These are phyloP conservation scores for Calonectria multiphialidica DNA, from an alignment of 2,329 filamentous ascomycete genomes.

Conservation along the genomic window DNA sequence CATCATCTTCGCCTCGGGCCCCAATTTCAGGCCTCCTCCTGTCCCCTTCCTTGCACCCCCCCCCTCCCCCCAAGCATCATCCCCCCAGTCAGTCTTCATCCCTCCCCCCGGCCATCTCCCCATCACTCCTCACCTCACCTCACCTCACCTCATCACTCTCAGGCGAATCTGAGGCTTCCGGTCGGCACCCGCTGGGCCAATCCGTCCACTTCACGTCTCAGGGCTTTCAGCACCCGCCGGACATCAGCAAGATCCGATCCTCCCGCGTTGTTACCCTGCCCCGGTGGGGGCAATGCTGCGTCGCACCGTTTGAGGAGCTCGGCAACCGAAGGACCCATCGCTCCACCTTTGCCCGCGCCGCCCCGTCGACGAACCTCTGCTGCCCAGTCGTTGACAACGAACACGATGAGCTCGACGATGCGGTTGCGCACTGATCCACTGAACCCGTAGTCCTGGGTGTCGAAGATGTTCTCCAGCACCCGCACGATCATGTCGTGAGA, in stretches of 20 bases:
- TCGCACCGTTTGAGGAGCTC: slow-evolving; percentile 66
- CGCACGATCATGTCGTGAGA: slow-evolving; percentile 68
- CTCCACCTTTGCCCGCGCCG: slow-evolving; percentile 53
- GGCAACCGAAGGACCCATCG: slow-evolving; percentile 58
- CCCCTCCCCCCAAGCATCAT: slow-evolving; percentile 13
- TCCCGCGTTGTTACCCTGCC: slow-evolving; percentile 57
- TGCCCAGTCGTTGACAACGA: slow-evolving; percentile 62
- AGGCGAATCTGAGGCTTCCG: slow-evolving; percentile 60
- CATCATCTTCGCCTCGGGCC: not conserved
- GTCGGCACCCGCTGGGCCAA: slow-evolving; percentile 57
- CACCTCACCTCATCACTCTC: no score
- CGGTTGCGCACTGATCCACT: slow-evolving; percentile 61
- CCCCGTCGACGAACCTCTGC: slow-evolving; percentile 62
- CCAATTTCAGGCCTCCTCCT: not conserved
- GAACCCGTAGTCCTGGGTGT: slow-evolving; percentile 71
- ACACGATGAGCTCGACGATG: slow-evolving; percentile 67
- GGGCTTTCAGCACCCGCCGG: slow-evolving; percentile 54
- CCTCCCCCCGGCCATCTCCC: no score
- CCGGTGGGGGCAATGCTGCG: slow-evolving; percentile 53
- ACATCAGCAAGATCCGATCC: slow-evolving; percentile 60
- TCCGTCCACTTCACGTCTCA: slow-evolving; percentile 59
- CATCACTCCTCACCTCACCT: no score
- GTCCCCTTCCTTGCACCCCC: not conserved
- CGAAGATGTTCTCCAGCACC: slow-evolving; percentile 68
- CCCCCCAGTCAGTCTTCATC: slow-evolving; percentile 2